Conservation (phyloP, 129 eudicot species). For the Deinandra increscens region DNA sequence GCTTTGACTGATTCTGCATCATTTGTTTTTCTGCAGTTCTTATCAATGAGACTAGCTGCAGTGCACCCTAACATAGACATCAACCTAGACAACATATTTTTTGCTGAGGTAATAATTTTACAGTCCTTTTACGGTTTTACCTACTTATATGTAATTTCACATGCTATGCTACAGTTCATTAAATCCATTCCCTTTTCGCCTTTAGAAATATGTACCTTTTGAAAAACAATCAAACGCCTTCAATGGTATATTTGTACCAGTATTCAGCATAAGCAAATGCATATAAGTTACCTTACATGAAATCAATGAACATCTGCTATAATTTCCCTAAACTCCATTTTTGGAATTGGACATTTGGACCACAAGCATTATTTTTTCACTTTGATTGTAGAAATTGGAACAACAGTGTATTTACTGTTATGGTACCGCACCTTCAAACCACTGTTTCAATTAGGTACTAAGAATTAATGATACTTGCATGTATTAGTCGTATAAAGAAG, state of each 20-base stretch:
- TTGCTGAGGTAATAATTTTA: slow-evolving; percentile 59
- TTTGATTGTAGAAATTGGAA: slow-evolving; percentile 23
- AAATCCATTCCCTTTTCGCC: slow-evolving; percentile 8
- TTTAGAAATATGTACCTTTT: too few relatives aligned
- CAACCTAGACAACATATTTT: slow-evolving; percentile 70
- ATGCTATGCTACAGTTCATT: slow-evolving; percentile 20
- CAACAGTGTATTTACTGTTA: slow-evolving; percentile 34
- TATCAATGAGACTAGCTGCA: slow-evolving; percentile 98
- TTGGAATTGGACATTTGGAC: slow-evolving; percentile 37
- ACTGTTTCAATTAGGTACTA: slow-evolving; percentile 27
- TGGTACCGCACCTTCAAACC: slow-evolving; percentile 31
- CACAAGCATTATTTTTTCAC: slow-evolving; percentile 31
- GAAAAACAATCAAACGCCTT: slow-evolving; percentile 3
- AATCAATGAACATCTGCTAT: slow-evolving; percentile 32
- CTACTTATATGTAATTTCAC: slow-evolving; percentile 27
- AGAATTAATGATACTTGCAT: slow-evolving; percentile 26
- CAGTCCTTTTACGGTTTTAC: slow-evolving; percentile 14
- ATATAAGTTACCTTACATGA: slow-evolving; percentile 15
- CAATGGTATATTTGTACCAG: slow-evolving; percentile 9
- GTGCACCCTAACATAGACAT: slow-evolving; percentile 83
- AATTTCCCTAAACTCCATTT: slow-evolving; percentile 21
- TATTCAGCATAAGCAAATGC: slow-evolving; percentile 2
- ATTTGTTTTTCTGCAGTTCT: slow-evolving; percentile 46
- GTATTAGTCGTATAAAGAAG: slow-evolving; percentile 19
- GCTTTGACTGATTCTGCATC: slow-evolving; percentile 16